Evolutionary conservation across 306 rosid species (phyloP).

Genomic region (Ziziphus jujuba): DNA sequence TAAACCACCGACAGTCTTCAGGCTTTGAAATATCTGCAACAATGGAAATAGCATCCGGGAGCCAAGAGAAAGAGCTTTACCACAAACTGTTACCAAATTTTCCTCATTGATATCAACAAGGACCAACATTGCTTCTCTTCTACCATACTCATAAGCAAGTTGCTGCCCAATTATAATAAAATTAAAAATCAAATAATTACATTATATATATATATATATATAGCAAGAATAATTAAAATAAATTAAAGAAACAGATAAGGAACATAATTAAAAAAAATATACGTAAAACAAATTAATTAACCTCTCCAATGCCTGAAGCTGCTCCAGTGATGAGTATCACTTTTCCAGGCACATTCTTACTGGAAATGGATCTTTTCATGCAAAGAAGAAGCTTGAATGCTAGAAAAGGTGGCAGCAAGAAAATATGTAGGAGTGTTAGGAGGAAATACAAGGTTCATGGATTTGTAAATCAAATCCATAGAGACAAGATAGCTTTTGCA

Average conservation of each 20-base stretch:
- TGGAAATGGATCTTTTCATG: slow-evolving; percentile 15
- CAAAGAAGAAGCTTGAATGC: slow-evolving; percentile 10
- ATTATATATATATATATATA: no score
- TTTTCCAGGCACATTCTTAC: slow-evolving; percentile 47
- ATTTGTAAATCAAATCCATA: slow-evolving; percentile 18
- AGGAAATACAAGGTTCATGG: slow-evolving; percentile 20
- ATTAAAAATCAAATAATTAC: background rate
- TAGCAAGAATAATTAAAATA: background rate
- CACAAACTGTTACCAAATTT: slow-evolving; percentile 39
- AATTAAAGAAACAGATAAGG: background rate
- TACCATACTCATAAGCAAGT: slow-evolving; percentile 69
- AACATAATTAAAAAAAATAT: no score
- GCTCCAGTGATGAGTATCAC: slow-evolving; percentile 69
- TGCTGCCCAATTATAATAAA: slow-evolving; percentile 38
- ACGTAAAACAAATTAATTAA: no score
- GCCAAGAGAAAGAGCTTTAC: slow-evolving; percentile 39
- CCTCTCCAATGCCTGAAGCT: slow-evolving; percentile 55
- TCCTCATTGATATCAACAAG: slow-evolving; percentile 52
- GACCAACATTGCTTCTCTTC: slow-evolving; percentile 50
- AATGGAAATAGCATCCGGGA: slow-evolving; percentile 44
- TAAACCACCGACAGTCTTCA: slow-evolving; percentile 43
- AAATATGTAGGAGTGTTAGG: slow-evolving; percentile 11
- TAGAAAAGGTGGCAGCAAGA: slow-evolving; percentile 11
- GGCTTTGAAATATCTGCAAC: slow-evolving; percentile 56
- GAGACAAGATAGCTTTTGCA: no score